Percentiles rank a stretch among this genome's conserved stretches.
Conservation (phyloP, 2,329 filamentous ascomycete species). For the Cryphonectria japonica region DNA sequence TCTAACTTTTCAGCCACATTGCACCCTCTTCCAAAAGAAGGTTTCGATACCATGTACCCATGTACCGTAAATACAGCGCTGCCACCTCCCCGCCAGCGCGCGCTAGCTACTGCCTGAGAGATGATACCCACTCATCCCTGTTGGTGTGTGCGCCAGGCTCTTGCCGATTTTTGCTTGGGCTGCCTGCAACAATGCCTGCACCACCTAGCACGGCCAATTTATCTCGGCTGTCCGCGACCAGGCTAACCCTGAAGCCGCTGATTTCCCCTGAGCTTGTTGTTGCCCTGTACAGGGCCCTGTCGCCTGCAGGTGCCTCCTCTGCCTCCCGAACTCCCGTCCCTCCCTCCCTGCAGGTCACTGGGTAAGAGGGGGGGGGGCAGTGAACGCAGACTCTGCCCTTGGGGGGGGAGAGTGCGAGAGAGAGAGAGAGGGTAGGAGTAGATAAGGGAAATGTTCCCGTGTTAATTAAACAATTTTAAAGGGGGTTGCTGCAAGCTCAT, state of each 20-base stretch:
- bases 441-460: slow-evolving; percentile 5
- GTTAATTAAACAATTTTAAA: slow-evolving; percentile 7
- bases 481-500: slow-evolving; percentile 1
- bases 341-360: not conserved
- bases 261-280: slow-evolving; percentile 1
- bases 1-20: not conserved
- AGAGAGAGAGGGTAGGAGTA: not conserved
- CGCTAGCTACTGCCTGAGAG: slow-evolving; percentile 3
- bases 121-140: slow-evolving; percentile 2
- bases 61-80: not conserved
- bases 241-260: not conserved
- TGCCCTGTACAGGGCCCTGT: not conserved
- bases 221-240: slow-evolving; percentile 3
- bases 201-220: not conserved
- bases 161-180: slow-evolving; percentile 5
- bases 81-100: not conserved
- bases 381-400: not conserved
- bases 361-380: not conserved
- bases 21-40: not conserved
- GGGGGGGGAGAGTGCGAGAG: not conserved
- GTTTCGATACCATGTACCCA: not conserved
- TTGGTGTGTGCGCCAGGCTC: not conserved
- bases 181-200: slow-evolving; percentile 8
- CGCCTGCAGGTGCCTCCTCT: not conserved
- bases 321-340: not conserved